Evolutionary conservation across 1,284 basidiomycete genomes (phyloP).

Genomic region (Hemileia vastatrix): DNA sequence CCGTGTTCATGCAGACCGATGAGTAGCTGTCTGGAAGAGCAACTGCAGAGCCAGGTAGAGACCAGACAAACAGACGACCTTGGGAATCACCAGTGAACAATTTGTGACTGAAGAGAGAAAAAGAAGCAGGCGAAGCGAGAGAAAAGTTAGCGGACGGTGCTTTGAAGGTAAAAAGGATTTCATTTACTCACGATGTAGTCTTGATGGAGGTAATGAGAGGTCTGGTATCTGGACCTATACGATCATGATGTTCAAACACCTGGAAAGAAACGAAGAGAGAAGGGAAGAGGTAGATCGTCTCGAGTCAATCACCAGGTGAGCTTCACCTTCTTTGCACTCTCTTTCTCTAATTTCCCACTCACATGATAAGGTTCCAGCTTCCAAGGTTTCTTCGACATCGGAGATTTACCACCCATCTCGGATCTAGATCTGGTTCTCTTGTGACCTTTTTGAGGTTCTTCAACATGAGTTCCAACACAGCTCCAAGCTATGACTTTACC

Average conservation of each 20-base stretch:
- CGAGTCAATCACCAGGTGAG: too few species aligned
- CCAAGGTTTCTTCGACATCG: too few species aligned
- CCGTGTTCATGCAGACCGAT: constrained; percentile 27
- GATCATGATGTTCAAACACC: too few species aligned
- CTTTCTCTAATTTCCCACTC: too few species aligned
- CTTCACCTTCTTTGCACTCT: too few species aligned
- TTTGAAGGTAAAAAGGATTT: too few species aligned
- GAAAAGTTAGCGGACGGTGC: not conserved
- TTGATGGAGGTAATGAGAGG: too few species aligned
- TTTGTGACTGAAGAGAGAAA: not conserved
- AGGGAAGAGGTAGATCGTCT: too few species aligned
- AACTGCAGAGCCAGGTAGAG: constrained; percentile 35
- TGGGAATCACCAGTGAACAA: constrained; percentile 35
- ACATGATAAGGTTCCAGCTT: too few species aligned
- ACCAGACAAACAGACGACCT: constrained; percentile 37
- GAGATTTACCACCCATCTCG: not conserved
- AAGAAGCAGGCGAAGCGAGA: not conserved
- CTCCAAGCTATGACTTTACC: constrained; percentile 38
- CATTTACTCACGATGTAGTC: too few species aligned
- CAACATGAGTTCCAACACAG: constrained; percentile 29
- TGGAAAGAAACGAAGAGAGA: too few species aligned
- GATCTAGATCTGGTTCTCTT: not conserved
- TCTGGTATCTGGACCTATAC: too few species aligned
- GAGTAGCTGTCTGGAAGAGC: constrained; percentile 28
- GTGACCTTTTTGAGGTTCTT: not conserved